Evolutionary conservation across 169 alveolate genomes (phyloP), one percentile per base, ranked within the genome.

Genomic region (Neospora caninum): DNA sequence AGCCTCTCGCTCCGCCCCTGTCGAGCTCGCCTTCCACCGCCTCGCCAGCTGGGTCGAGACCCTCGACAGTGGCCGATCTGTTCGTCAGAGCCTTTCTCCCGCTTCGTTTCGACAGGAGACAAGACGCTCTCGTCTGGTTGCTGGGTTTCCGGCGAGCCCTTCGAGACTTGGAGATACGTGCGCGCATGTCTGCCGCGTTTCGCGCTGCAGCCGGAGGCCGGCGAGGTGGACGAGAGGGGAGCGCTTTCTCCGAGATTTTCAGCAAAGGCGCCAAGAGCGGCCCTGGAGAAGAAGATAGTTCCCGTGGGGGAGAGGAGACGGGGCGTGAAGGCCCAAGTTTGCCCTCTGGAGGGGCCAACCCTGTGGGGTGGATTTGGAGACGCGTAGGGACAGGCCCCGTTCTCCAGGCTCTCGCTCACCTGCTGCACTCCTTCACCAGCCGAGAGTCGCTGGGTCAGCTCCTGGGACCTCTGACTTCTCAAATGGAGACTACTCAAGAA

Each of bases 361-460:
- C 86, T n/a, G 49, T n/a, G 27, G 86, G 86, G 42, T 20, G 43
- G 86, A 13, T 82, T 31, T 13, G 38, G 67, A 38, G 89, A 82
- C 53, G 89, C 20, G 38, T 82, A 18, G 41, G 25, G 34, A 82
- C 38, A 18, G 41, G 69, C 20, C 67, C 67, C 39, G 89, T 82
- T 9, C 67, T 82, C n/a, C 89, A 42, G 2, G 64, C 69, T 22
- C 41, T 41, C 18, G 89, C 89, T 0, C 89, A 82, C 25, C 67
- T 82, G 69, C 67, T 82, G 67, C 89, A 82, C 25, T 64, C 89
- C 22, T 82, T 82, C 64, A 82, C 89, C 10, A 36, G 69, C 43
- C 27, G 89, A 82, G 89, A 82, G 41, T 4, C 69, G 10, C 41
- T 82, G 39, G 69, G 39, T 31, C 53, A 82, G 6, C 53, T 82